Evolutionary conservation across 2,329 filamentous ascomycete genomes (phyloP).

Genomic region (Hysterium pulicare): DNA sequence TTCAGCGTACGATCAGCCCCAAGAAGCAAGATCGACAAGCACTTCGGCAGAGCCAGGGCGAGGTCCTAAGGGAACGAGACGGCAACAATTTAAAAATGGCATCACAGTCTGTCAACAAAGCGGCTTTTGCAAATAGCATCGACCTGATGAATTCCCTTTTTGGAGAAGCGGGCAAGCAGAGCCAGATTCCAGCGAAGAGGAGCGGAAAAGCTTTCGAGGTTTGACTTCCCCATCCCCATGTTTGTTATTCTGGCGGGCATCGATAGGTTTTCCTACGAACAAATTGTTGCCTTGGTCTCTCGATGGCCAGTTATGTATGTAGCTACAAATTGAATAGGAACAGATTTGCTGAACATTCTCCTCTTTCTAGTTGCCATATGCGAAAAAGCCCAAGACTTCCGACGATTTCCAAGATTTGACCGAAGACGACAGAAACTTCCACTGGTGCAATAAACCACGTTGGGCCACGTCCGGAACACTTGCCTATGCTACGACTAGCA

Average conservation of each 20-base stretch:
- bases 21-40: constrained; percentile 83
- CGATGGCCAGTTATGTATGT: constrained; percentile 39
- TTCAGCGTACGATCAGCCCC: constrained; percentile 90
- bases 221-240: constrained; percentile 57
- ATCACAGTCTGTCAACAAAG: constrained; percentile 30
- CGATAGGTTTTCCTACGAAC: constrained; percentile 26
- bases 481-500: constrained; percentile 56
- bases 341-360: constrained; percentile 36
- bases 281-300: constrained; percentile 28
- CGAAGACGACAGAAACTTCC: constrained; percentile 63
- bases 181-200: constrained; percentile 53
- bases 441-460: constrained; percentile 70
- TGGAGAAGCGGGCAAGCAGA: constrained; percentile 55
- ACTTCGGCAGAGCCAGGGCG: constrained; percentile 62
- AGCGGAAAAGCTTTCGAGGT: constrained; percentile 79
- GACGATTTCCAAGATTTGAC: constrained; percentile 62
- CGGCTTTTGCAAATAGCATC: constrained; percentile 81
- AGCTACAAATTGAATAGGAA: constrained; percentile 41
- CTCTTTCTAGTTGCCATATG: constrained; percentile 74
- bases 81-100: constrained; percentile 30
- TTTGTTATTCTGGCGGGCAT: constrained; percentile 27
- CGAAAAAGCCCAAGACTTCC: constrained; percentile 70
- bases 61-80: constrained; percentile 52
- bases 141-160: constrained; percentile 96
- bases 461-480: constrained; percentile 76